A percentile compares a stretch with the other conserved stretches of the same genome.
Evolutionary conservation across 768 basidiomycete species (phyloP).

Genomic region (Lepiota venenata): DNA sequence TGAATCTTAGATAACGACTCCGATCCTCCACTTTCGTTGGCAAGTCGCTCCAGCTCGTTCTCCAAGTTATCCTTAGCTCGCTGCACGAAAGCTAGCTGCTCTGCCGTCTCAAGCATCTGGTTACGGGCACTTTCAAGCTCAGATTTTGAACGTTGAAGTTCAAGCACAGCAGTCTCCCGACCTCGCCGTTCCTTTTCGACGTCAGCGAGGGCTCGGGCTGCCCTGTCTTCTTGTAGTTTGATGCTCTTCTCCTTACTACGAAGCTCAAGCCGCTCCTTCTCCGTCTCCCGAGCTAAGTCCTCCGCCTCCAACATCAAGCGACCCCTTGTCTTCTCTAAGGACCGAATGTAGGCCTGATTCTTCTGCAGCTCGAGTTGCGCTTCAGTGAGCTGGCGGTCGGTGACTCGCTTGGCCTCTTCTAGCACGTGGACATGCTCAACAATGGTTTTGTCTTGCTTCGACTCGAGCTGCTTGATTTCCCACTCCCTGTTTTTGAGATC

Average conservation of each 20-base stretch:
- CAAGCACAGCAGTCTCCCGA: constrained; percentile 63
- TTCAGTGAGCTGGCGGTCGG: constrained; percentile 85
- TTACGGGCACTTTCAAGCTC: constrained; percentile 55
- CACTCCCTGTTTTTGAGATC: constrained; percentile 81
- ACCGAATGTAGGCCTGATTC: constrained; percentile 72
- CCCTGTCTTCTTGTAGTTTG: constrained; percentile 59
- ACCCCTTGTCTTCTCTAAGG: constrained; percentile 79
- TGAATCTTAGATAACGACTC: constrained; percentile 57
- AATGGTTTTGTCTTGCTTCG: constrained; percentile 94
- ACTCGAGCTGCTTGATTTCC: constrained; percentile 83
- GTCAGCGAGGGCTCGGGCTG: constrained; percentile 49
- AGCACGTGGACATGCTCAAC: constrained; percentile 97
- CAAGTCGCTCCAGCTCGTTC: constrained; percentile 61
- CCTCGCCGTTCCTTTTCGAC: constrained; percentile 66
- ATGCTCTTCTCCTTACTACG: constrained; percentile 67
- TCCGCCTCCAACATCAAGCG: constrained; percentile 78
- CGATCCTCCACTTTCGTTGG: constrained; percentile 52
- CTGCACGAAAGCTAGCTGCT: constrained; percentile 50
- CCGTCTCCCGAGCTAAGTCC: constrained; percentile 72
- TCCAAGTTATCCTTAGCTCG: constrained; percentile 67
- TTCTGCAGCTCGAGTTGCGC: constrained; percentile 77
- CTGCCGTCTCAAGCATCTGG: constrained; percentile 53
- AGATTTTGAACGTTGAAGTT: constrained; percentile 53
- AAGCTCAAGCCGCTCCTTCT: constrained; percentile 62
- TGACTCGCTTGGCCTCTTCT: constrained; percentile 92